A percentile compares a stretch with the other conserved stretches of the same genome.
Conservation (phyloP, 2,329 filamentous ascomycete species). For the Ophiostoma piceae region DNA sequence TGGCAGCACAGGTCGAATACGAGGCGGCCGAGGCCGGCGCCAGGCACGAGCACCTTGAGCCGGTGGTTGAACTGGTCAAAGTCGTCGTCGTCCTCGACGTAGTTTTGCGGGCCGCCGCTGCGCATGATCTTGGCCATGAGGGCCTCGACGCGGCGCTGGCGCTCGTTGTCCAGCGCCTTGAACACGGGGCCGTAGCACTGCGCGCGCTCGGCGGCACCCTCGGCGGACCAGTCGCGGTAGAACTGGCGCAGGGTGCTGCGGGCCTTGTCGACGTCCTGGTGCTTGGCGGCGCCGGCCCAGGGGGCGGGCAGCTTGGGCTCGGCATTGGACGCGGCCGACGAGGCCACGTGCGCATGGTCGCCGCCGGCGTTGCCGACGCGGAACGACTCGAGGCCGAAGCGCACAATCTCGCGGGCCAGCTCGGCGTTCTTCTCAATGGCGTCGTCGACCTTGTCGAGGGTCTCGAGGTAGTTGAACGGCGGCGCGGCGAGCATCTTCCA, state of each 20-base stretch:
- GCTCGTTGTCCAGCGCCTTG: conserved; percentile 53
- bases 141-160: conserved; percentile 28
- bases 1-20: conserved; percentile 76
- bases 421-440: conserved; percentile 86
- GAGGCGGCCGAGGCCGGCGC: conserved; percentile 79
- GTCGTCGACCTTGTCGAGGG: conserved; percentile 71
- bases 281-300: conserved; percentile 65
- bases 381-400: conserved; percentile 64
- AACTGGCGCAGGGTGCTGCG: conserved; percentile 89
- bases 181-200: conserved; percentile 73
- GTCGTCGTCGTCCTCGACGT: neutral
- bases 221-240: conserved; percentile 87
- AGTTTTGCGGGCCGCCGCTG: neutral
- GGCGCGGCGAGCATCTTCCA: conserved; percentile 75
- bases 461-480: conserved; percentile 78
- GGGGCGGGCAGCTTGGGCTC: conserved; percentile 49
- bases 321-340: conserved; percentile 31
- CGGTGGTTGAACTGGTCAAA: conserved; percentile 33
- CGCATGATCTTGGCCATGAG: conserved; percentile 17
- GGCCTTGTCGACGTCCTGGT: conserved; percentile 80
- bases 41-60: conserved; percentile 73
- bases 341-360: neutral
- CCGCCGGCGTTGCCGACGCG: conserved; percentile 36
- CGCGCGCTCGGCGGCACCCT: conserved; percentile 68
- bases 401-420: conserved; percentile 72